Conservation (phyloP, 2,329 filamentous ascomycete genomes). For the Stemphylium vesicarium region DNA sequence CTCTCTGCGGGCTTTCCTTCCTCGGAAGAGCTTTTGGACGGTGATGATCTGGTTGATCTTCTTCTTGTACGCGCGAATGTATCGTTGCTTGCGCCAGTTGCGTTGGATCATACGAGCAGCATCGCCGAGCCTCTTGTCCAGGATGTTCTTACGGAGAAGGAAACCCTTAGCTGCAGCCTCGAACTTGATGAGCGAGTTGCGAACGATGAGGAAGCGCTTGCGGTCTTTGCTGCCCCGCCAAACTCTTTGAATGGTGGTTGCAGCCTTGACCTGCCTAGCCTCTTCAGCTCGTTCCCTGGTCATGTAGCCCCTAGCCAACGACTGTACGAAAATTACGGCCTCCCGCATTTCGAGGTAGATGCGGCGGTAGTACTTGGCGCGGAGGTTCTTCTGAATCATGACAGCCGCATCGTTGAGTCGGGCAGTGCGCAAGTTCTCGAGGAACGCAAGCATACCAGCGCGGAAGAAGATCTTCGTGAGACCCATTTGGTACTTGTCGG, state of each 20-base stretch:
- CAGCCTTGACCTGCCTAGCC: conserved; percentile 81
- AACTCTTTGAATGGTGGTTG: conserved; percentile 91
- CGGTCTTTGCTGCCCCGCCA: conserved; percentile 94
- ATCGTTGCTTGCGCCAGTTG: conserved; percentile 81
- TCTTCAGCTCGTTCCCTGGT: conserved; percentile 81
- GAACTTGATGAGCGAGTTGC: conserved; percentile 83
- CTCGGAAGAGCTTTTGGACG: conserved; percentile 92
- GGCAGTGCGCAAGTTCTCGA: conserved; percentile 90
- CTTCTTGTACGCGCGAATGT: conserved; percentile 81
- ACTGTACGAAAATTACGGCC: conserved; percentile 80
- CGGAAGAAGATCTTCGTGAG: conserved; percentile 99
- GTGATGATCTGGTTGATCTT: conserved; percentile 89
- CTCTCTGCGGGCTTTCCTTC: conserved; percentile 75
- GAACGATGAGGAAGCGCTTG: conserved; percentile 77
- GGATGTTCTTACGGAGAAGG: conserved; percentile 85
- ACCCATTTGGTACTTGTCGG: conserved; percentile 96
- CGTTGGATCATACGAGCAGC: conserved; percentile 90
- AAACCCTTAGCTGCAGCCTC: conserved; percentile 92
- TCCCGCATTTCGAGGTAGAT: conserved; percentile 87
- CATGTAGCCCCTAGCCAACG: conserved; percentile 76
- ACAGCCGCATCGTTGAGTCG: conserved; percentile 92
- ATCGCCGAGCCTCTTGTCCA: conserved; percentile 92
- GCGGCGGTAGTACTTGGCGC: conserved; percentile 91
- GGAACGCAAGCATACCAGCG: conserved; percentile 96
- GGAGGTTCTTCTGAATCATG: conserved; percentile 98